Evolutionary conservation across 2,329 filamentous ascomycete genomes (phyloP), one percentile per base, ranked within the genome.

Genomic region (Aspergillus sp.): DNA sequence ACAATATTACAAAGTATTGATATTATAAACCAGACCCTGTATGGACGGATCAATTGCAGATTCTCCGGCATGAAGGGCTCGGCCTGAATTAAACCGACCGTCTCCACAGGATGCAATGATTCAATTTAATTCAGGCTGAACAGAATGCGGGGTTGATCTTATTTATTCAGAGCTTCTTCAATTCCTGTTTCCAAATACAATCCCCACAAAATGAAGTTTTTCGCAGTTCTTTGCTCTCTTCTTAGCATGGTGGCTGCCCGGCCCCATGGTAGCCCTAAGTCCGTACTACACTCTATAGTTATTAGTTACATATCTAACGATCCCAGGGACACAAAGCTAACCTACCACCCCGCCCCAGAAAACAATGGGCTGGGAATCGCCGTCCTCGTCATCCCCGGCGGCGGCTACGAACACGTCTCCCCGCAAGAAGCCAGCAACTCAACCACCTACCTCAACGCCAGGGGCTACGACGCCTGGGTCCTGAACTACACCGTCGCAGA

Each of bases 361-460:
- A 37, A 35, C 31, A 54, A 47, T 21, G 31, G 33, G 1, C 43
- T 46, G 0, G 52, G 52, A 6, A 8, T 47, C 21, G 43, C 17
- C 41, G 21, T 54, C n/a, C 52, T 54, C 33, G 52, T 54, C n/a
- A 12, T 54, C 43, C 52, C 52, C 21, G 52, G 52, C 43, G 52
- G 52, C 33, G 52, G 52, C 17, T 54, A 54, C 52, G 40, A 31
- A 3, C 31, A 39, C 15, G 52, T 54, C 52, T 54, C 52, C 5
- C 52, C 35, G 4, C 27, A 15, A 17, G 52, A 54, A 35, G 52
- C 27, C 14, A 46, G 12, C 17, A 54, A 47, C 31, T 54, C 52
- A 21, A 54, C 52, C 7, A 12, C 14, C 1, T 54, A 54, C 23
- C 41, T 54, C 19, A 54, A 54, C 52, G 21, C 15, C 7, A 11